phyloP scores from a whole-genome alignment of 495 filamentous ascomycete species.

The Lasiosphaeria ovina region DNA sequence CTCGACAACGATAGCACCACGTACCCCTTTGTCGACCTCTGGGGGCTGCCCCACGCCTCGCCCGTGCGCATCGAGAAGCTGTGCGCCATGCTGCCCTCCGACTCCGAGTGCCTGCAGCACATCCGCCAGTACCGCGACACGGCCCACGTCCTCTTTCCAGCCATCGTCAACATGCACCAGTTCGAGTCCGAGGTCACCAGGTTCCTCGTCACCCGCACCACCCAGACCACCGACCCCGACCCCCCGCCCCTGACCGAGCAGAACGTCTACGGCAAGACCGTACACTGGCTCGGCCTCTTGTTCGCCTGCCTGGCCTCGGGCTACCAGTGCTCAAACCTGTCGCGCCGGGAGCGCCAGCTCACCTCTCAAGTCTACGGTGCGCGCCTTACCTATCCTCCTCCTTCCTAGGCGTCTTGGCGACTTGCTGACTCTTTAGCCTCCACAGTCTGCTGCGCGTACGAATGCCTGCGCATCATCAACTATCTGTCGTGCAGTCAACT shows the following conservation, averaged over 20 bases:
- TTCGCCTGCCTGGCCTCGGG: conserved; percentile 7
- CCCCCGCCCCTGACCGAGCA: conserved; percentile 2
- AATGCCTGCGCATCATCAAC: conserved; percentile 11
- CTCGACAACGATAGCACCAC: conserved; percentile 15
- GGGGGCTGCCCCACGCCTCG: conserved; percentile 9
- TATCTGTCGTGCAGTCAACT: conserved; percentile 9
- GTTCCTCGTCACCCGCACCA: conserved; percentile 6
- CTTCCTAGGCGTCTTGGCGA: not conserved
- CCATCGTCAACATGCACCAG: conserved; percentile 12
- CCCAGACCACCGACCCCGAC: not conserved
- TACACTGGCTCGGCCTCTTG: conserved; percentile 11
- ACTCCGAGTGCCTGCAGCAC: conserved; percentile 9
- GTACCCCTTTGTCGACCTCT: conserved; percentile 12
- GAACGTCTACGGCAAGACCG: conserved; percentile 7
- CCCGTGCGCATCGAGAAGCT: conserved; percentile 14
- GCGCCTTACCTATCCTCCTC: not conserved
- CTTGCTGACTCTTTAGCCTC: not conserved
- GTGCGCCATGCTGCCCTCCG: conserved; percentile 10
- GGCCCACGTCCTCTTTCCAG: conserved; percentile 7
- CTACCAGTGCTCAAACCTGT: conserved; percentile 8
- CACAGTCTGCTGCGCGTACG: conserved; percentile 10
- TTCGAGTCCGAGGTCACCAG: conserved; percentile 11
- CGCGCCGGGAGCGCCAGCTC: conserved; percentile 3
- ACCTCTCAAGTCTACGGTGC: conserved; percentile 11
- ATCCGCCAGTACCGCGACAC: conserved; percentile 12